These are phyloP conservation scores for Coemansia pectinata DNA, from an alignment of 192 early-diverging fungal species.

Conservation along the genomic window DNA sequence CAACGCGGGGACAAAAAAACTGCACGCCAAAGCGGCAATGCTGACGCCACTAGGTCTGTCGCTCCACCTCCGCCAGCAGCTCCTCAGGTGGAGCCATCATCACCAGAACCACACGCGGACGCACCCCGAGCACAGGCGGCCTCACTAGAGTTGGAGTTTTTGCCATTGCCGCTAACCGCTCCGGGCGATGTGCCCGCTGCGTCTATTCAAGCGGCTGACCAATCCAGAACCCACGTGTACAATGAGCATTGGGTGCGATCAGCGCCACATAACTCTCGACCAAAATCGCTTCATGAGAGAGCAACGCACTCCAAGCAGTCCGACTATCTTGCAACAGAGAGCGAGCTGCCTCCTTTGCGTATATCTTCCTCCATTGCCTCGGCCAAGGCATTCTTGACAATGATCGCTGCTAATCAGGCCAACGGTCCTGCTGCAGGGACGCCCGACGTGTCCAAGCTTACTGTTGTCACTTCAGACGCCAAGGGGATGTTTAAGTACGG, in stretches of 20 bases:
- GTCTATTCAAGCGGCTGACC: neutral
- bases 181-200: neutral
- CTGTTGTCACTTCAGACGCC: conserved; percentile 11
- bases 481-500: neutral
- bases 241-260: neutral
- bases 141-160: neutral
- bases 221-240: neutral
- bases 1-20: conserved; percentile 23
- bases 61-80: neutral
- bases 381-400: conserved; percentile 46
- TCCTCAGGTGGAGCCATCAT: neutral
- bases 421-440: neutral
- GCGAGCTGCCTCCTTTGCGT: neutral
- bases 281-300: conserved; percentile 50
- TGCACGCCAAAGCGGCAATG: conserved; percentile 1
- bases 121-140: neutral
- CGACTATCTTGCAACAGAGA: neutral
- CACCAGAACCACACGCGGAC: neutral
- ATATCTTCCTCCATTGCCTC: conserved; percentile 43
- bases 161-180: neutral
- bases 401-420: conserved; percentile 33
- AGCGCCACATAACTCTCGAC: conserved; percentile 14
- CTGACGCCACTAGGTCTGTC: neutral
- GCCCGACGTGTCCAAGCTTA: neutral
- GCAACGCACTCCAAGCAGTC: conserved; percentile 8